Evolutionary conservation across 2,329 filamentous ascomycete species (phyloP), one percentile per base, ranked within the genome.

Genomic region (Fusarium mexicanum): DNA sequence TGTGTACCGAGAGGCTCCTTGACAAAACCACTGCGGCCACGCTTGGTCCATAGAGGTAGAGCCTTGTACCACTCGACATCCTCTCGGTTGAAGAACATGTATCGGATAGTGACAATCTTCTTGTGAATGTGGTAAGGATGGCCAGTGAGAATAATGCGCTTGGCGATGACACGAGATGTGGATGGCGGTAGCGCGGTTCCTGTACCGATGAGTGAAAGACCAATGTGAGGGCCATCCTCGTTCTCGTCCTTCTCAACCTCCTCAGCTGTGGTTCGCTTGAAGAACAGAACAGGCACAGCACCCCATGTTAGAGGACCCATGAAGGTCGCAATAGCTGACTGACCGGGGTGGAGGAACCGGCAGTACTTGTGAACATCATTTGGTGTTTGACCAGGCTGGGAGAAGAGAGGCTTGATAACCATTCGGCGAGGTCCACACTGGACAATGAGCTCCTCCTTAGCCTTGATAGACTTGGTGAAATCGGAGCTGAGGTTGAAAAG

Each of bases 51-150:
- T 73, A 99, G 84, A 69, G 96, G 96, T 80, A 99, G 83, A 2
- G 96, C 96, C 86, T 98, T 97, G 90, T 98, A 99, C 95, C 96
- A 99, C 76, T 93, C 91, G 38, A 99, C 94, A 75, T 99, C 97
- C 79, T 96, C 94, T 55, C 93, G 88, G 86, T 96, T 97, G 91
- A 99, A 99, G 89, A 99, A 99, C 97, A 99, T 99, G 89, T 99
- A 99, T 37, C 96, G 92, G 53, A 99, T 92, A 2, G 97, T 99
- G 68, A 99, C 96, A 31, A 99, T 88, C 84, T 93, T 95, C 89
- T 98, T 98, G 90, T 99, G 94, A 82, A 99, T 99, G 86, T 99
- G 98, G 88, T 94, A 98, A 0, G 97, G 96, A 81, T 99, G 96
- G 22, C 96, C 97, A 0, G 96, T 98, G 65, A 99, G 88, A 74